A percentile compares a stretch with the other conserved stretches of the same genome.
These are phyloP conservation scores for Ambrosia hybrid DNA, from an alignment of 140 eudicot genomes.

Conservation along the genomic window DNA sequence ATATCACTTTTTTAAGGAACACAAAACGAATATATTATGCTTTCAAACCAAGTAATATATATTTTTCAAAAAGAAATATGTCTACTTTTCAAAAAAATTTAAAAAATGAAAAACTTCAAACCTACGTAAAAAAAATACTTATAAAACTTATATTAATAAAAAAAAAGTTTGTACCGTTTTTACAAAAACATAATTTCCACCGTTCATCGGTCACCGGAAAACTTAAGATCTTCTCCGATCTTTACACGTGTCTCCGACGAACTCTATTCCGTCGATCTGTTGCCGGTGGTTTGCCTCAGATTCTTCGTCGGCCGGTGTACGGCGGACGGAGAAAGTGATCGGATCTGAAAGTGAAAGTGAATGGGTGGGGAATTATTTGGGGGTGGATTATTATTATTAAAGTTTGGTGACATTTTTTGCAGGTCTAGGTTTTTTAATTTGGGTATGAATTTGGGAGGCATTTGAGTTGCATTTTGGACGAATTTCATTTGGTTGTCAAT, in stretches of 20 bases:
- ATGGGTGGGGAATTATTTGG: constrained; percentile 25
- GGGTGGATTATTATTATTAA: constrained; percentile 5
- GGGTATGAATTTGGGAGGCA: constrained; percentile 19
- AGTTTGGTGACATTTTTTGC: constrained; percentile 23
- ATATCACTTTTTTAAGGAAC: not conserved
- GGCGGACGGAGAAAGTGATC: constrained; percentile 7
- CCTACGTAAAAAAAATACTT: not conserved
- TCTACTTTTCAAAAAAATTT: not conserved
- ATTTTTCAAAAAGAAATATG: not conserved
- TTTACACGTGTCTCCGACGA: not conserved
- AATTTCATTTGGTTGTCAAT: not conserved
- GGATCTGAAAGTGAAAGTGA: constrained; percentile 26
- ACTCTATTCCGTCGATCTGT: constrained; percentile 6
- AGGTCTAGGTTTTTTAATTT: constrained; percentile 19
- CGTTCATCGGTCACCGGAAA: constrained; percentile 20
- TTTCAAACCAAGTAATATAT: constrained; percentile 6
- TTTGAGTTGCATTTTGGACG: constrained; percentile 14
- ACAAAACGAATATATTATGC: constrained; percentile 21
- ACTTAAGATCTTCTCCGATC: not conserved
- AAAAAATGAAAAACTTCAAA: not conserved
- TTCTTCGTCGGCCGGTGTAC: not conserved
- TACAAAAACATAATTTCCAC: constrained; percentile 17
- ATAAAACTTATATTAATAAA: not conserved
- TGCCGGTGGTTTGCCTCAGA: not conserved
- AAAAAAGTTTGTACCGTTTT: constrained; percentile 22